phyloP scores from a whole-genome alignment of 2,329 filamentous ascomycete genomes.

The Alternaria triticimaculans region DNA sequence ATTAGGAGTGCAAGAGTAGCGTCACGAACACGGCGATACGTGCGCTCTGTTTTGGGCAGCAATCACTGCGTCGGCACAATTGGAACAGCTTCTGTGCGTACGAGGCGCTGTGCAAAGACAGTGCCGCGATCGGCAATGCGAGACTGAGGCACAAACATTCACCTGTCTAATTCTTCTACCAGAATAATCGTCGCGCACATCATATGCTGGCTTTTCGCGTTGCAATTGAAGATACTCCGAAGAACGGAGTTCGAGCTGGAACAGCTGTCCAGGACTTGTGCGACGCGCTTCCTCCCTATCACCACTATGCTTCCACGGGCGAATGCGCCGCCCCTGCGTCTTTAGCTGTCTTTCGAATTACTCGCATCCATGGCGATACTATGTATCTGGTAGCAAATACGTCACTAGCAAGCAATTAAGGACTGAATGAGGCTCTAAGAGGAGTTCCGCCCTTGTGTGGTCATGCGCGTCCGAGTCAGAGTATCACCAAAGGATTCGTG shows the following conservation, averaged over 20 bases:
- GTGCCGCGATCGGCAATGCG: background rate
- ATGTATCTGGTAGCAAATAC: background rate
- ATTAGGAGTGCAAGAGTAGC: background rate
- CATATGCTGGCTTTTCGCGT: background rate
- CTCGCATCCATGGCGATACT: background rate
- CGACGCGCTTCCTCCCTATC: background rate
- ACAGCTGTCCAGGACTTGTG: background rate
- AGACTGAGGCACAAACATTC: background rate
- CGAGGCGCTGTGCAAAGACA: background rate
- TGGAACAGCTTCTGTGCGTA: background rate
- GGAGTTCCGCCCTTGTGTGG: background rate
- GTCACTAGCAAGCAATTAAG: background rate
- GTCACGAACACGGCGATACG: background rate
- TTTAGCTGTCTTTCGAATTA: background rate
- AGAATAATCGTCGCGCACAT: background rate
- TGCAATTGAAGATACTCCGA: background rate
- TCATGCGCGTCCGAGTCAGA: background rate
- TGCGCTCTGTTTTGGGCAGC: background rate
- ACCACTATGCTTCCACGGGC: background rate
- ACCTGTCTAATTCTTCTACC: background rate
- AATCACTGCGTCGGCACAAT: background rate
- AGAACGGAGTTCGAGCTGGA: background rate
- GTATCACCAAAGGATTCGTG: background rate
- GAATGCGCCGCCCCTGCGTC: background rate
- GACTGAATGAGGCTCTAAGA: background rate